A percentile compares a stretch with the other conserved stretches of the same genome.
Conservation (phyloP, 2,329 filamentous ascomycete genomes). For the Myriosclerotinia curreyana region DNA sequence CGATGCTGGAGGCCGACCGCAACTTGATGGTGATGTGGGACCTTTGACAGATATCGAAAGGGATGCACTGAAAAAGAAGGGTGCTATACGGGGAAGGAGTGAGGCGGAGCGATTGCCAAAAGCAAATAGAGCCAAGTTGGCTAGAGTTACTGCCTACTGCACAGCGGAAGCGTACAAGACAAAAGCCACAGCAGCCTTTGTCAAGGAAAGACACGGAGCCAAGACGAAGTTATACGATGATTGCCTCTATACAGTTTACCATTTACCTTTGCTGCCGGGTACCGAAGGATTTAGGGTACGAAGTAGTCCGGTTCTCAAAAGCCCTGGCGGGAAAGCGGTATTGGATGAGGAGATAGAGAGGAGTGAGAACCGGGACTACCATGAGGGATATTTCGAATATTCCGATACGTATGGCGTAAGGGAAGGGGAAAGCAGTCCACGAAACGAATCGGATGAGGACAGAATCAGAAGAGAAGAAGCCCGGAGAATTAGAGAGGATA, state of each 20-base stretch:
- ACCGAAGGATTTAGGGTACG: constrained; percentile 82
- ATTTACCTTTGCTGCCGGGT: constrained; percentile 82
- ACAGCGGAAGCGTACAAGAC: constrained; percentile 93
- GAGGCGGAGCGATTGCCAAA: constrained; percentile 94
- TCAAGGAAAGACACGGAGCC: constrained; percentile 82
- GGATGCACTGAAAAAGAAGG: constrained; percentile 60
- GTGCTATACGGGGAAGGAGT: constrained; percentile 70
- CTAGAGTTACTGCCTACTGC: constrained; percentile 91
- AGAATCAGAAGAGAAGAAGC: constrained; percentile 35
- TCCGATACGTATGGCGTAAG: constrained; percentile 54
- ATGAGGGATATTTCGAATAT: constrained; percentile 86
- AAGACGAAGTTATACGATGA: constrained; percentile 97
- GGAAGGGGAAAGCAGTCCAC: constrained; percentile 45
- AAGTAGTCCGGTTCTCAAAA: constrained; percentile 89
- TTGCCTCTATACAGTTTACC: constrained; percentile 93
- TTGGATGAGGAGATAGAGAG: constrained; percentile 94
- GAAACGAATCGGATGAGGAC: constrained; percentile 42
- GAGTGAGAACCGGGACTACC: constrained; percentile 83
- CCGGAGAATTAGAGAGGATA: constrained; percentile 40
- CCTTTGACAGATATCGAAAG: constrained; percentile 68
- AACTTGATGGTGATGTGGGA: constrained; percentile 58
- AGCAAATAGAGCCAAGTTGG: constrained; percentile 77
- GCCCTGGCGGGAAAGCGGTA: constrained; percentile 86
- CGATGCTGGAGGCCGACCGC: constrained; percentile 44
- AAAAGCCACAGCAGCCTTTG: constrained; percentile 80